Base-by-base conservation (phyloP, 257 asterid genomes). In the Misopates orontium region DNA sequence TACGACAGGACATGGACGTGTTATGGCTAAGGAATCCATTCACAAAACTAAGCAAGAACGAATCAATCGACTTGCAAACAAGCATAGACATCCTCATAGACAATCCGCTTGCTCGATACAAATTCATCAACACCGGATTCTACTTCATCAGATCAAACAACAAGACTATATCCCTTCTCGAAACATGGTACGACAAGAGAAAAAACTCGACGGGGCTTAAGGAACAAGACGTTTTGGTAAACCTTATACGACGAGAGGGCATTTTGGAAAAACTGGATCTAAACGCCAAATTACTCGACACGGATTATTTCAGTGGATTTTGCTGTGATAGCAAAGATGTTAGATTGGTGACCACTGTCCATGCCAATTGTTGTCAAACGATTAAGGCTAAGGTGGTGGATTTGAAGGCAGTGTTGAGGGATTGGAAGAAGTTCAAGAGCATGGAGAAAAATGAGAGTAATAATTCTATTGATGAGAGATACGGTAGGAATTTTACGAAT, bases 1-100 rank as follows among this genome's bases (percentile, higher is more conserved):
- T 22, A 6, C 8, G 15, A 32, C 85, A 86, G 96, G 96, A 89
- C 32, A 56, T 78, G 0, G 93, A 86, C 66, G 64, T 89, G 19
- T 1, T 84, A 48, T 84, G 96, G 96, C 79, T 89, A n/a, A 81
- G 93, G 62, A 77, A 83, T 56, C 95, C 96, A 56, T 77, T 83
- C n/a, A 20, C 67, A 13, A 74, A 48, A 50, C 50, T 89, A 31
- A 77, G 56, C 58, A 41, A 31, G 39, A 83, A 74, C 28, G 60
- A 28, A 11, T 56, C 73, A 0, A 20, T 77, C 4, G 96, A 89
- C 64, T 24, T 89, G 3, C 85, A 84, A 64, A 81, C 86, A 39
- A 89, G 95, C 73, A 83, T 82, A 0, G 93, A 89, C 50, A 0
- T 0, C 0, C 84, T 75, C 77, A 71, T 70, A 21, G 87, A 89